phyloP scores from a whole-genome alignment of 495 filamentous ascomycete species.

The Sabuloglossum arenarium region DNA sequence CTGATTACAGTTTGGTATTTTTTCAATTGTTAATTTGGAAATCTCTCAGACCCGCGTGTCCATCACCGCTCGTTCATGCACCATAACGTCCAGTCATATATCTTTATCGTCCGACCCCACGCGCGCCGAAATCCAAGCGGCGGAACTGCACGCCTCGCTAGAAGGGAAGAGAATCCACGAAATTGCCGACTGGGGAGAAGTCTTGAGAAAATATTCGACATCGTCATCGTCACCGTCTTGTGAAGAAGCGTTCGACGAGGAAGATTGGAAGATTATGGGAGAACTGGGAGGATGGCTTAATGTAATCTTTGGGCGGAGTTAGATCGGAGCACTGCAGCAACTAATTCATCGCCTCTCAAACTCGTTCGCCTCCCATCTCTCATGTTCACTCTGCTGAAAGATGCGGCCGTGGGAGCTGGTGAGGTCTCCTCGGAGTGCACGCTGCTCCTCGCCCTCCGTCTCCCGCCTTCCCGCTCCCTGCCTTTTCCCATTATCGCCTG shows the following conservation, averaged over 20 bases:
- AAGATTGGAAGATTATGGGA: neutral
- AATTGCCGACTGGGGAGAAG: slow-evolving; percentile 2
- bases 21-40: neutral
- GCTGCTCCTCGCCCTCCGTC: neutral
- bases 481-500: slow-evolving; percentile 9
- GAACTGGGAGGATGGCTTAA: neutral
- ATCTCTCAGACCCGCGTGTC: neutral
- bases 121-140: neutral
- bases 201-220: neutral
- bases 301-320: neutral
- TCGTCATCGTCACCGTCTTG: no score
- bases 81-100: slow-evolving; percentile 1
- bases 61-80: slow-evolving; percentile 2
- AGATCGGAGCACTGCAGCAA: neutral
- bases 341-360: neutral
- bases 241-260: neutral
- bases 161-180: slow-evolving; percentile 2
- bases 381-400: neutral
- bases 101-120: neutral
- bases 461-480: neutral
- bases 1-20: neutral
- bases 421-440: neutral
- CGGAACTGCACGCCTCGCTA: neutral
- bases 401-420: neutral
- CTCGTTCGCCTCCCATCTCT: slow-evolving; percentile 1